Conservation (phyloP, 2,329 filamentous ascomycete genomes). For the Aspergillus glaucus region DNA sequence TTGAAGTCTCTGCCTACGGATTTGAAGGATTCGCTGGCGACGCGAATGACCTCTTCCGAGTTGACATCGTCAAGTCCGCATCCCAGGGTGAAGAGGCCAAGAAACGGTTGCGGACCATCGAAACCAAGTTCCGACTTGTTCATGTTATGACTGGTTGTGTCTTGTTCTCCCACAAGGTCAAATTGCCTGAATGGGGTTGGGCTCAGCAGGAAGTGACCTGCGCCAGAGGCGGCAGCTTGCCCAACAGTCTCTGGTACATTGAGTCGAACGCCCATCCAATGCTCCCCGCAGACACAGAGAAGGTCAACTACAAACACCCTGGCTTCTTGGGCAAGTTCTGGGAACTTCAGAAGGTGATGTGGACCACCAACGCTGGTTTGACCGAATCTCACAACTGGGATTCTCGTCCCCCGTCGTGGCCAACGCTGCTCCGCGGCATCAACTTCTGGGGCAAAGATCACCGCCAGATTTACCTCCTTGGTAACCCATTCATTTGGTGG, state of each 20-base stretch:
- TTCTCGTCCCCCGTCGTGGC: constrained; percentile 89
- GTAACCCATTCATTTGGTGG: constrained; percentile 95
- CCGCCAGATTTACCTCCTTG: constrained; percentile 92
- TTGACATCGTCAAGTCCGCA: constrained; percentile 89
- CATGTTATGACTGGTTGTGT: constrained; percentile 96
- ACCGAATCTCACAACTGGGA: constrained; percentile 98
- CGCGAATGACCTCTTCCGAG: constrained; percentile 89
- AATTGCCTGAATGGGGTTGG: constrained; percentile 94
- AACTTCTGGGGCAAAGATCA: constrained; percentile 98
- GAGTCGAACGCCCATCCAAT: constrained; percentile 82
- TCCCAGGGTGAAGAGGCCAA: constrained; percentile 74
- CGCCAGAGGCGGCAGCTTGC: constrained; percentile 80
- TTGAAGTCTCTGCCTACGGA: constrained; percentile 92
- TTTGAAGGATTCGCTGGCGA: constrained; percentile 96
- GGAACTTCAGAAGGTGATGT: constrained; percentile 97
- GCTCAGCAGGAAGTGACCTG: constrained; percentile 99
- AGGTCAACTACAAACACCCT: constrained; percentile 90
- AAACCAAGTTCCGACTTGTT: constrained; percentile 92
- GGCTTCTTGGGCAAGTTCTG: constrained; percentile 97
- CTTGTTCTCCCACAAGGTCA: constrained; percentile 97
- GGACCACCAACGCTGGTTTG: constrained; percentile 93
- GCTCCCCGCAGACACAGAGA: constrained; percentile 70
- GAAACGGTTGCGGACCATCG: constrained; percentile 80
- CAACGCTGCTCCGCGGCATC: constrained; percentile 84
- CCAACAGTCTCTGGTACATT: constrained; percentile 96